phyloP scores from a whole-genome alignment of 2,329 filamentous ascomycete species.

The Pseudopyricularia cyperi region DNA sequence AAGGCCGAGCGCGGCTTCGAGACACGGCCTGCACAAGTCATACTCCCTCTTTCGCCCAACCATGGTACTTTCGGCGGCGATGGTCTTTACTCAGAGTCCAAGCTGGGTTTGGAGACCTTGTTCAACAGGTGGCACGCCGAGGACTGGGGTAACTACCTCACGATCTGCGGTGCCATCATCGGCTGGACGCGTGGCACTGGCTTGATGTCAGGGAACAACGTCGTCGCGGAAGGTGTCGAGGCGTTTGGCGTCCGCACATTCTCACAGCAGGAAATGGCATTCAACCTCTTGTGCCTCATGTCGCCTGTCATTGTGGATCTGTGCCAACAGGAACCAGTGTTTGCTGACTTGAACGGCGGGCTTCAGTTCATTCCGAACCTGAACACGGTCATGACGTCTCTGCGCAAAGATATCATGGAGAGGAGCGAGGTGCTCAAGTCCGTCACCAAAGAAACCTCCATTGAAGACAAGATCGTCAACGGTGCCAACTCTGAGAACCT shows the following conservation, averaged over 20 bases:
- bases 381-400: slow-evolving; percentile 84
- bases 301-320: slow-evolving; percentile 85
- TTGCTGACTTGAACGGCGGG: slow-evolving; percentile 93
- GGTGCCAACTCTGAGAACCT: slow-evolving; percentile 83
- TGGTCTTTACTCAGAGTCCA: slow-evolving; percentile 60
- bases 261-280: slow-evolving; percentile 98
- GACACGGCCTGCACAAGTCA: slow-evolving; percentile 91
- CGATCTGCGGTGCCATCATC: slow-evolving; percentile 25
- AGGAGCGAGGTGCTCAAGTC: slow-evolving; percentile 87
- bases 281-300: slow-evolving; percentile 95
- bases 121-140: slow-evolving; percentile 21
- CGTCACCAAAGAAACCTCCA: slow-evolving; percentile 87
- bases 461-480: slow-evolving; percentile 96
- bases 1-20: slow-evolving; percentile 82
- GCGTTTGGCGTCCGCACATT: slow-evolving; percentile 95
- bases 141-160: slow-evolving; percentile 22
- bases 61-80: slow-evolving; percentile 98
- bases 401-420: slow-evolving; percentile 90
- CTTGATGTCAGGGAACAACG: slow-evolving; percentile 87
- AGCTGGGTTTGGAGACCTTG: slow-evolving; percentile 22
- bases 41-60: slow-evolving; percentile 90
- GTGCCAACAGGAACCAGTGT: slow-evolving; percentile 90
- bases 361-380: slow-evolving; percentile 95
- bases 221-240: slow-evolving; percentile 94
- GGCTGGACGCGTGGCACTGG: slow-evolving; percentile 31